Evolutionary conservation across 176 grass and related monocot species (phyloP).

Genomic region (Phoenix roebelenii): DNA sequence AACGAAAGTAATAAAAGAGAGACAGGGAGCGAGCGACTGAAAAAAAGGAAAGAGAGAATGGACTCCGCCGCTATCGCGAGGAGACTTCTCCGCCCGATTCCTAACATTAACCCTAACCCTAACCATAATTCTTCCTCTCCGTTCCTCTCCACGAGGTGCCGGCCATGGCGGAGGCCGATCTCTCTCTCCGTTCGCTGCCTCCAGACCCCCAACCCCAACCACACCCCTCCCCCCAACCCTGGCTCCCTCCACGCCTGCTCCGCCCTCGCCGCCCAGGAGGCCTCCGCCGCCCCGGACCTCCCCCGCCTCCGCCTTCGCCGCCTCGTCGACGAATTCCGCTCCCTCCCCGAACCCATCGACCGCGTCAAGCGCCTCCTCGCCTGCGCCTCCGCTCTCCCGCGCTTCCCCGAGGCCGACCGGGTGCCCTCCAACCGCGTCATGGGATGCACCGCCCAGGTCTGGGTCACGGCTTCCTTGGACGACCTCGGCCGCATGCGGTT

Average conservation of each 20-base stretch:
- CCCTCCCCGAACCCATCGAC: slow-evolving; percentile 40
- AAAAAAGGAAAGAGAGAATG: neutral
- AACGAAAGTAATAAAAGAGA: neutral
- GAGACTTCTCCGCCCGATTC: neutral
- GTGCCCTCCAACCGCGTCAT: slow-evolving; percentile 66
- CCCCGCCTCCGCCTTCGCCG: slow-evolving; percentile 28
- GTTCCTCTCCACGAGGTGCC: neutral
- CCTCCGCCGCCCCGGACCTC: neutral
- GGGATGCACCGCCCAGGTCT: slow-evolving; percentile 63
- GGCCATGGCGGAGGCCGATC: slow-evolving; percentile 2
- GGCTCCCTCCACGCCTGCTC: slow-evolving; percentile 11
- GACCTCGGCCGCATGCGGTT: slow-evolving; percentile 55
- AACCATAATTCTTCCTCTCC: too few species aligned
- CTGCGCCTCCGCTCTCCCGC: slow-evolving; percentile 49
- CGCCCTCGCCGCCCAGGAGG: slow-evolving; percentile 17
- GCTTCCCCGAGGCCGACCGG: slow-evolving; percentile 38
- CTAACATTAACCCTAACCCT: neutral
- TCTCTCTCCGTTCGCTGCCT: slow-evolving; percentile 31
- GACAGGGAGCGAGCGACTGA: neutral
- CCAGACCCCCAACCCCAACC: slow-evolving; percentile 7
- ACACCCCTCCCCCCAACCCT: slow-evolving; percentile 4
- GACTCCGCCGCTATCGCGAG: neutral
- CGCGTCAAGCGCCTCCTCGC: slow-evolving; percentile 59
- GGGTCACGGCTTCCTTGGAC: neutral
- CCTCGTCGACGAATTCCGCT: slow-evolving; percentile 56